Percentiles rank a stretch among this genome's conserved stretches.
Conservation (phyloP, 495 filamentous ascomycete genomes). For the Aspergillus kassunensis region DNA sequence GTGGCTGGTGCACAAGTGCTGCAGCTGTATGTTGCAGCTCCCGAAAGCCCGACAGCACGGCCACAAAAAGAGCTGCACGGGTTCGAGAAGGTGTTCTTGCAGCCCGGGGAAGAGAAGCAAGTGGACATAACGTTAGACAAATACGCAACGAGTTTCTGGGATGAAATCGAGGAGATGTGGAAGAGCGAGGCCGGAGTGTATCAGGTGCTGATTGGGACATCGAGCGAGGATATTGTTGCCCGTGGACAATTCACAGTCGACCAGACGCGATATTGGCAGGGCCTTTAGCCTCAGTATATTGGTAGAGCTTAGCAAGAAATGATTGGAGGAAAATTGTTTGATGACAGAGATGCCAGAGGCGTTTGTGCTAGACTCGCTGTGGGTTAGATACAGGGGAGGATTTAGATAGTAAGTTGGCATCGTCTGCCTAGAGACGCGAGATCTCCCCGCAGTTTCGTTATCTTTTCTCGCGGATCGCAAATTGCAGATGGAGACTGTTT, state of each 20-base stretch:
- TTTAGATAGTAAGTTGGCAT: background rate
- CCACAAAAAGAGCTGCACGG: constrained; percentile 48
- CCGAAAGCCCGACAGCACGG: constrained; percentile 37
- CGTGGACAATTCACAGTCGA: constrained; percentile 40
- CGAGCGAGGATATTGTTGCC: constrained; percentile 34
- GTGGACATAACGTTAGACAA: constrained; percentile 57
- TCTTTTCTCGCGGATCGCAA: background rate
- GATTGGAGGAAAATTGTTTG: constrained; percentile 17
- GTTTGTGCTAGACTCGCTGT: background rate
- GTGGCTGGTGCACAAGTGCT: constrained; percentile 63
- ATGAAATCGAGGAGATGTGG: constrained; percentile 61
- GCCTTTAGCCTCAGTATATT: constrained; percentile 18
- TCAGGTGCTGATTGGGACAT: constrained; percentile 55
- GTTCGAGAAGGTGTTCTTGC: constrained; percentile 63
- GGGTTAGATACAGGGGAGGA: background rate
- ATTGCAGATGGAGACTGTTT: constrained; percentile 17
- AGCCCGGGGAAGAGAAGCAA: constrained; percentile 58
- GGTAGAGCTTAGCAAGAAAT: background rate
- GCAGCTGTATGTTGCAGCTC: constrained; percentile 64
- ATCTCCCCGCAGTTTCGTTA: constrained; percentile 1
- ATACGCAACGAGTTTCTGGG: constrained; percentile 69
- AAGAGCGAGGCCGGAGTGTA: constrained; percentile 69
- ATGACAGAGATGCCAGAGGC: background rate
- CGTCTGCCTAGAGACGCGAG: background rate
- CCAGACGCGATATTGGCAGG: constrained; percentile 31